phyloP scores from a whole-genome alignment of 208 protist genomes.

The Angomonas ambiguus region DNA sequence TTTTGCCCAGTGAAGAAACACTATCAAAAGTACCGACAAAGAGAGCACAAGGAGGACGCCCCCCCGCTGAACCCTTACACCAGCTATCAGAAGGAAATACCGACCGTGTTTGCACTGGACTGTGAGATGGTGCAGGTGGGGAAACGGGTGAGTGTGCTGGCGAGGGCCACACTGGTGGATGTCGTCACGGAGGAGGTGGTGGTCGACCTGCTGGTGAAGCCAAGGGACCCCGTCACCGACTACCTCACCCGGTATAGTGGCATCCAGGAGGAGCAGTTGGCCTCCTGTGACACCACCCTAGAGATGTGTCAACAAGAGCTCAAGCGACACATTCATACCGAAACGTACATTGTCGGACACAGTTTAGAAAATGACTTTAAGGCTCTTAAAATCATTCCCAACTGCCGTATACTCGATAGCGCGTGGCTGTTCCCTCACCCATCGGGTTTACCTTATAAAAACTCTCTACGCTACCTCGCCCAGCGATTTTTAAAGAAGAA shows the following conservation, averaged over 20 bases:
- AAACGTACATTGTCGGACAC: conserved; percentile 91
- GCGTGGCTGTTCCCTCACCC: conserved; percentile 89
- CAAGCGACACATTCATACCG: conserved; percentile 26
- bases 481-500: conserved; percentile 62
- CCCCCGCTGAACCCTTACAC: neutral
- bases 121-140: conserved; percentile 89
- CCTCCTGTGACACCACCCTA: conserved; percentile 26
- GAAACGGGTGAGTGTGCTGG: conserved; percentile 57
- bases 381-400: conserved; percentile 77
- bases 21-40: neutral
- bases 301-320: conserved; percentile 71
- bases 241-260: conserved; percentile 91
- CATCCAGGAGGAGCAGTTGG: conserved; percentile 28
- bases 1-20: neutral
- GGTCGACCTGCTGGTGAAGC: conserved; percentile 87
- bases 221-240: conserved; percentile 61
- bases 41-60: neutral
- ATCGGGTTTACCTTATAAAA: conserved; percentile 75
- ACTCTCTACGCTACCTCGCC: conserved; percentile 77
- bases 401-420: conserved; percentile 84
- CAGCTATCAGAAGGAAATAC: neutral
- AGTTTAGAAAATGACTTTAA: conserved; percentile 94
- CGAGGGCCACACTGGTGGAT: conserved; percentile 81
- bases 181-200: conserved; percentile 50
- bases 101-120: conserved; percentile 71